Conservation (phyloP, 768 basidiomycete species). For the Russula emetica region DNA sequence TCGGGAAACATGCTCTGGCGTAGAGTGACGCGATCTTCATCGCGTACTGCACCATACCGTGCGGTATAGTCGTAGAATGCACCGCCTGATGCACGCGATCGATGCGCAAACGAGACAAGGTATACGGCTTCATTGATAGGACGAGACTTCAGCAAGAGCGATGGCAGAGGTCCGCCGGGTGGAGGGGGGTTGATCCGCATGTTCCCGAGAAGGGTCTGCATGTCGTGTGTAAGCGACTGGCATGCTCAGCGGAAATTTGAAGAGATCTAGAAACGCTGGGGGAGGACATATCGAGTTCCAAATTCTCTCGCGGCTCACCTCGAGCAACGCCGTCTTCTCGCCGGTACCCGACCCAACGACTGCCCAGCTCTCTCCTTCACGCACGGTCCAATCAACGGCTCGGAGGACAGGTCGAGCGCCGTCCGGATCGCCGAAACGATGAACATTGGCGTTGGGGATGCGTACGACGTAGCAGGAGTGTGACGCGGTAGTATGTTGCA, state of each 20-base stretch:
- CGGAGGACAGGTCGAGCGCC: conserved; percentile 45
- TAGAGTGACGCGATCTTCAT: conserved; percentile 77
- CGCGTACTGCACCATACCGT: conserved; percentile 82
- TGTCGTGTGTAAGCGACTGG: conserved; percentile 1
- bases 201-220: conserved; percentile 64
- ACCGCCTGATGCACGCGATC: conserved; percentile 51
- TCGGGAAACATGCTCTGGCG: conserved; percentile 55
- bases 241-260: neutral
- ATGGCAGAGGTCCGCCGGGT: conserved; percentile 75
- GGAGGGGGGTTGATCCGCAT: conserved; percentile 63
- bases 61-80: conserved; percentile 93
- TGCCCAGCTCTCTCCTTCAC: conserved; percentile 68
- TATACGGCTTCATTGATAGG: conserved; percentile 46
- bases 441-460: conserved; percentile 49
- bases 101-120: conserved; percentile 65
- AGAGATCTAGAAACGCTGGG: neutral
- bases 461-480: conserved; percentile 2
- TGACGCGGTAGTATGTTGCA: neutral
- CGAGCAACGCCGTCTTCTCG: conserved; percentile 58
- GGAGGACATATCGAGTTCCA: neutral
- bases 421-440: conserved; percentile 56
- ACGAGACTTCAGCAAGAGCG: conserved; percentile 42
- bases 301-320: conserved; percentile 44
- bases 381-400: conserved; percentile 54
- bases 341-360: conserved; percentile 63